Evolutionary conservation across 306 rosid species (phyloP), one percentile per base, ranked within the genome.

Genomic region (Begonia masoniana): DNA sequence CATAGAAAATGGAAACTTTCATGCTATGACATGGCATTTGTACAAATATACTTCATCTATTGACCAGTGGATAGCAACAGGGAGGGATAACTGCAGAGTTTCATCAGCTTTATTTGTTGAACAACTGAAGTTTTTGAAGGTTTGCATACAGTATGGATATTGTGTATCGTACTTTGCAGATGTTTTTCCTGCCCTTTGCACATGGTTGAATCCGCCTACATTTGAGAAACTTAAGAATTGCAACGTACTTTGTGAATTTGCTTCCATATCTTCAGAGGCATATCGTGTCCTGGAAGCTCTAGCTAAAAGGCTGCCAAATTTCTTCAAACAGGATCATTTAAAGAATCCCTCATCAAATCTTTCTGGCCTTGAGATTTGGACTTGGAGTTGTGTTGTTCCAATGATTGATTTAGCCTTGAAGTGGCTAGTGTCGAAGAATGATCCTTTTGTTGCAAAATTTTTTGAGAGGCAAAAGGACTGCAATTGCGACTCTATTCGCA

Each of bases 341-440:
- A 64, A 64, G 62, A 71, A 63, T 68, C 70, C 70, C 47, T 54
- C 51, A 14, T 59, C 62, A 2, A 70, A 75, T 61, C 54, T 58
- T 43, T 23, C 65, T 62, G 78, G 72, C 19, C 41, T 65, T 26
- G 94, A 83, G 74, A 35, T 73, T 56, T 91, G 99, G 99, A 75
- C 96, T 62, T 91, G 99, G 96, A 81, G 82, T 63, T 83, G 75
- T 70, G 96, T 68, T 62, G 69, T 78, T 70, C 99, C 99, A 59
- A 77, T 91, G 91, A 85, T 91, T 75, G 86, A 86, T 64, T 71
- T 74, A 65, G 92, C 94, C 63, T 11, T 79, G 31, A 79, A 78
- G 74, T 91, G 99, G 99, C 79, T 91, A 56, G 78, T 54, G n/a
- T 75, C 74, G 45, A 75, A 68, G 68, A 71, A 55, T 61, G 88